These are phyloP conservation scores for Aspergillus sergii DNA, from an alignment of 2,329 filamentous ascomycete species.

Conservation along the genomic window DNA sequence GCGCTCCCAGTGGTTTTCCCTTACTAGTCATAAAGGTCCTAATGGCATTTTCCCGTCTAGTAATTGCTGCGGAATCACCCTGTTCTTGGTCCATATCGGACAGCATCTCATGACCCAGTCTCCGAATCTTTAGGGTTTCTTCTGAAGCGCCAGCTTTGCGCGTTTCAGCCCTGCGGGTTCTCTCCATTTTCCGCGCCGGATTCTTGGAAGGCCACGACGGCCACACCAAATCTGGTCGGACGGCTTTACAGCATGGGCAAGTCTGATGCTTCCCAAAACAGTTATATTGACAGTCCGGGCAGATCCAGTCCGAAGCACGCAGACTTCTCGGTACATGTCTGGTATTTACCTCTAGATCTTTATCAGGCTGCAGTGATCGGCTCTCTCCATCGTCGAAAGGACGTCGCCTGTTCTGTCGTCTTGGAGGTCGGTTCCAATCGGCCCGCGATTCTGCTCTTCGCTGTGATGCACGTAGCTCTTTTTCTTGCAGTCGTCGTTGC, in stretches of 20 bases:
- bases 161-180: neutral
- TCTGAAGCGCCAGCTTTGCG: constrained; percentile 4
- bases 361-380: constrained; percentile 16
- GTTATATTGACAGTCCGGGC: constrained; percentile 26
- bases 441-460: neutral
- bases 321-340: constrained; percentile 1
- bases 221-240: constrained; percentile 21
- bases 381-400: neutral
- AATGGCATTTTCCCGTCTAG: constrained; percentile 8
- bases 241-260: constrained; percentile 34
- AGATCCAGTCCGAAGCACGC: constrained; percentile 29
- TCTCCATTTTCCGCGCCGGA: neutral
- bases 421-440: neutral
- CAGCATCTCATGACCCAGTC: constrained; percentile 21
- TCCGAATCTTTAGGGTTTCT: constrained; percentile 24
- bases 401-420: neutral
- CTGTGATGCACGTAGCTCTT: neutral
- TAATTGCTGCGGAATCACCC: neutral
- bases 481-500: constrained; percentile 1
- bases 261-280: constrained; percentile 23
- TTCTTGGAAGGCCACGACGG: neutral
- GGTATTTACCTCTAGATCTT: constrained; percentile 9
- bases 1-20: constrained; percentile 5
- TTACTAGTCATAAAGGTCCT: constrained; percentile 7
- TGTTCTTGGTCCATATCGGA: constrained; percentile 17